Base-by-base conservation (phyloP, 306 rosid species). In the Ormosia semicastrata region DNA sequence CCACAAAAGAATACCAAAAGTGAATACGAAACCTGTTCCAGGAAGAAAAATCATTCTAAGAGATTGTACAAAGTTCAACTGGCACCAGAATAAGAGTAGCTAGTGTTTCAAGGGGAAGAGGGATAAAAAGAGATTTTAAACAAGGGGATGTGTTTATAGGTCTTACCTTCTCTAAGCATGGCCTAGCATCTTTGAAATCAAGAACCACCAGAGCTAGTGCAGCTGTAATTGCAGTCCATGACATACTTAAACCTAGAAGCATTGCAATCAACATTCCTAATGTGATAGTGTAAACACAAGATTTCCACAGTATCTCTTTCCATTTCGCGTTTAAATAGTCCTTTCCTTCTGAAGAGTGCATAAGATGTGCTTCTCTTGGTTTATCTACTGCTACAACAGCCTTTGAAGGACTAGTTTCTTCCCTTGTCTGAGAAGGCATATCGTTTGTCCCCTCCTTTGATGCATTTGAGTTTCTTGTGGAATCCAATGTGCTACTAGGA, bases 1-100 rank as follows among this genome's bases (percentile, higher is more conserved):
- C 97, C 99, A 71, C 99, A 93, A 75, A 96, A 93, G 92, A 96
- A 96, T 73, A 93, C 78, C 84, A 96, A 74, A 59, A 96, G 93
- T 1, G 97, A 91, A 92, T 93, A 96, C 0, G 99, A 93, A 36
- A 96, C 98, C 98, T 92, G 94, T 49, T 57, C 63, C 82, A 82
- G 60, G 49, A 36, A 79, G n/a, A 81, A 9, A 85, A 32, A 34
- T 7, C 14, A 80, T 46, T 12, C 53, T 66, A 46, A 85, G 74
- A 68, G 30, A 47, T 71, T 57, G 44, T 70, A 29, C 33, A 56
- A 65, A 67, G 37, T 72, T 69, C 18, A 79, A 58, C 39, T 7
- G 32, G 53, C 33, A 62, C 32, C 14, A 72, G 9, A 79, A 43
- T 33, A 69, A 52, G 4, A 47, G 18, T 66, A 17, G 29, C 37